Evolutionary conservation across 164 flowering plant genomes (phyloP).

Genomic region (Annona squamosa): DNA sequence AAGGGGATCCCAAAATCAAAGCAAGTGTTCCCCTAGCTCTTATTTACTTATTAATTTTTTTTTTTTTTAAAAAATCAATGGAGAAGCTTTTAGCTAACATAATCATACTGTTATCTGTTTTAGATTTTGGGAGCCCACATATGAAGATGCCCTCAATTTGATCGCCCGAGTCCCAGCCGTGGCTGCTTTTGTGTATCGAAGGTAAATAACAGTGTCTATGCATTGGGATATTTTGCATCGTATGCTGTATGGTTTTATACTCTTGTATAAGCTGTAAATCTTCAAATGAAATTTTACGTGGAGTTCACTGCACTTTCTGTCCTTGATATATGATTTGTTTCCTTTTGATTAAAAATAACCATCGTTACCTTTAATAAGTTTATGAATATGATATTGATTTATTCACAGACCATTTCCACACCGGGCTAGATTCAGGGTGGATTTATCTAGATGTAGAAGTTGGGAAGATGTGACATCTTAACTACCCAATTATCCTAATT

Average conservation of each 20-base stretch:
- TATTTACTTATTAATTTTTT: not conserved
- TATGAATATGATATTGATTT: too few species aligned
- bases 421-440: too few species aligned
- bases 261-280: not conserved
- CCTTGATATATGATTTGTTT: too few species aligned
- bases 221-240: not conserved
- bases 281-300: not conserved
- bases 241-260: not conserved
- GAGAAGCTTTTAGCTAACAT: not conserved
- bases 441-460: too few species aligned
- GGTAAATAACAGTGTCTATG: constrained; percentile 36
- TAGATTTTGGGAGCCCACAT: constrained; percentile 98
- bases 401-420: too few species aligned
- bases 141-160: constrained; percentile 79
- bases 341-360: too few species aligned
- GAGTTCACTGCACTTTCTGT: not conserved
- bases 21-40: constrained; percentile 27
- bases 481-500: too few species aligned
- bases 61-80: not conserved
- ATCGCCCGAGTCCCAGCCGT: constrained; percentile 88
- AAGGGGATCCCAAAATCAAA: constrained; percentile 83
- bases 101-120: constrained; percentile 5
- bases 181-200: constrained; percentile 84
- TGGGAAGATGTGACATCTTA: too few species aligned
- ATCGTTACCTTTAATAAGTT: too few species aligned